Conservation (phyloP, 140 eudicot genomes). For the Oenanthe javanica region DNA sequence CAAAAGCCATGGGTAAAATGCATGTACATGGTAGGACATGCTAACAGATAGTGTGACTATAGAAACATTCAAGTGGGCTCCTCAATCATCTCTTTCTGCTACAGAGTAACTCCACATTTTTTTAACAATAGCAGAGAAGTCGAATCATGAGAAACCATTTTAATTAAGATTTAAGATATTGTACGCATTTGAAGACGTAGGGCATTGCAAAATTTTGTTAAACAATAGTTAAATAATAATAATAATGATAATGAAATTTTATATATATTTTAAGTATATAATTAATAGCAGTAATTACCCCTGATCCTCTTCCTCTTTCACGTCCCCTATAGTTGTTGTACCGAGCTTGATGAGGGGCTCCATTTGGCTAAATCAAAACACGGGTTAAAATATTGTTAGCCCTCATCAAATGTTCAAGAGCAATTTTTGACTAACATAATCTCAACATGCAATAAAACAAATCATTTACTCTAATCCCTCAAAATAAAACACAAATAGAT, state of each 20-base stretch:
- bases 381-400: not conserved
- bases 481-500: not conserved
- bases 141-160: not conserved
- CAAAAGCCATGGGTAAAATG: not conserved
- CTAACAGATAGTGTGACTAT: not conserved
- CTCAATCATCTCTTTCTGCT: not conserved
- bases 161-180: not conserved
- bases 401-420: not conserved
- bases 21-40: not conserved
- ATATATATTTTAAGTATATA: not conserved
- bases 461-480: not conserved
- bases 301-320: slow-evolving; percentile 85
- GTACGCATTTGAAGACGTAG: not conserved
- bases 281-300: slow-evolving; percentile 33
- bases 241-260: no score
- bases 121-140: not conserved
- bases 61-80: not conserved
- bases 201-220: not conserved
- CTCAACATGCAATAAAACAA: not conserved
- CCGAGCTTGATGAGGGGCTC: slow-evolving; percentile 49
- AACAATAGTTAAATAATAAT: not conserved
- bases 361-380: slow-evolving; percentile 48
- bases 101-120: not conserved
- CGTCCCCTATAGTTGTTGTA: slow-evolving; percentile 67
- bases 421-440: not conserved